phyloP scores from a whole-genome alignment of 371 early-diverging fungal genomes.

The Lichtheimia ornata region DNA sequence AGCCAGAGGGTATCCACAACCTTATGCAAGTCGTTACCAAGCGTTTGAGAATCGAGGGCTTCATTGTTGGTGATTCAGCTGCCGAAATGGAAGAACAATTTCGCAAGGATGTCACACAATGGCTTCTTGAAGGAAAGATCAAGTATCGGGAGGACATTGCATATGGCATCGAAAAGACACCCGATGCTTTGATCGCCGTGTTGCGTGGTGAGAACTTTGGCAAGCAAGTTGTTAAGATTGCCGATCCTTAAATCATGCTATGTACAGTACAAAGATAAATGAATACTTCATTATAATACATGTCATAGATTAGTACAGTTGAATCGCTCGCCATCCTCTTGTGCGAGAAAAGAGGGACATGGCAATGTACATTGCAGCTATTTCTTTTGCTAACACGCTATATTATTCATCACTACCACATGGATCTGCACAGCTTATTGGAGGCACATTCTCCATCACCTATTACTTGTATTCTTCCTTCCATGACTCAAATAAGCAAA shows the following conservation, averaged over 20 bases:
- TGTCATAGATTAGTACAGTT: no score
- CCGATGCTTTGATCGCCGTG: slow-evolving; percentile 73
- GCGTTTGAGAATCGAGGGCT: slow-evolving; percentile 65
- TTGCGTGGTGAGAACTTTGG: slow-evolving; percentile 85
- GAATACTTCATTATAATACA: no score
- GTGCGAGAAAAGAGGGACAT: no score
- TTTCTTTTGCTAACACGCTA: no score
- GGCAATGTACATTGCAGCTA: no score
- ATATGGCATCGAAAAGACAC: slow-evolving; percentile 83
- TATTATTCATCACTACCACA: no score
- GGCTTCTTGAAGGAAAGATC: slow-evolving; percentile 71
- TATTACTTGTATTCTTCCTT: no score
- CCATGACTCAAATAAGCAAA: no score
- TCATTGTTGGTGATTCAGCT: slow-evolving; percentile 47
- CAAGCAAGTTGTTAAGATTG: slow-evolving; percentile 80
- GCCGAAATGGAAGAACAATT: slow-evolving; percentile 55
- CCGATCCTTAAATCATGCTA: slow-evolving; percentile 36
- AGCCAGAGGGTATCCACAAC: slow-evolving; percentile 38
- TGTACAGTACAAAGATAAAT: no score
- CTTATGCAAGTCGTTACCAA: slow-evolving; percentile 38
- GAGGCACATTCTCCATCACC: no score
- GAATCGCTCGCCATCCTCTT: no score
- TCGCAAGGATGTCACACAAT: slow-evolving; percentile 57
- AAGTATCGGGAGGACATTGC: slow-evolving; percentile 64
- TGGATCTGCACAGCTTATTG: no score